phyloP scores from a whole-genome alignment of 169 alveolate genomes.

The Plasmodium berghei region DNA sequence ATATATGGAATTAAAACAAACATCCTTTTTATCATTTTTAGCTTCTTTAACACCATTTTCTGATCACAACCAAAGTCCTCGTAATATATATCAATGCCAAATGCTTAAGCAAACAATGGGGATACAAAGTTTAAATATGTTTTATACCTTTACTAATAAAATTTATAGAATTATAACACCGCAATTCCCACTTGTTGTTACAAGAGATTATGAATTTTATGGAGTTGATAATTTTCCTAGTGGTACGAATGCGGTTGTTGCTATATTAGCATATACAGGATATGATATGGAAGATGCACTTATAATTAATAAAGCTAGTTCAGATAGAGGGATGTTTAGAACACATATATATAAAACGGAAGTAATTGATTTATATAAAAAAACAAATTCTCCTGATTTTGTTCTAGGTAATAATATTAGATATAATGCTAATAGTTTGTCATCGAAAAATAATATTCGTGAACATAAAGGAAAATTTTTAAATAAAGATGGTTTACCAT shows the following conservation, averaged over 20 bases:
- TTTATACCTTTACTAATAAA: constrained; percentile 96
- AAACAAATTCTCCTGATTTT: constrained; percentile 37
- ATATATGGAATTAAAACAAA: constrained; percentile 97
- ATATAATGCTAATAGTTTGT: constrained; percentile 6
- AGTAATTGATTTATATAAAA: constrained; percentile 83
- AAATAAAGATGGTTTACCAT: constrained; percentile 89
- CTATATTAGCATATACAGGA: constrained; percentile 99
- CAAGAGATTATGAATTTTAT: constrained; percentile 93
- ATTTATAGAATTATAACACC: constrained; percentile 94
- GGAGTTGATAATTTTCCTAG: constrained; percentile 97
- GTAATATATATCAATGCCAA: constrained; percentile 98
- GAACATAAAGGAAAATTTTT: constrained; percentile 27
- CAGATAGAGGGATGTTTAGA: constrained; percentile 99
- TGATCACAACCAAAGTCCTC: constrained; percentile 99
- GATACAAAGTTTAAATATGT: constrained; percentile 96
- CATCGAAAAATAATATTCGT: background rate
- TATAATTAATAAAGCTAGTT: constrained; percentile 97
- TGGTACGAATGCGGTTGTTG: constrained; percentile 99
- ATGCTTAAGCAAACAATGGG: constrained; percentile 99
- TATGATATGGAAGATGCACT: constrained; percentile 99
- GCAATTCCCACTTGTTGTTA: constrained; percentile 98
- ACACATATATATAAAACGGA: constrained; percentile 97
- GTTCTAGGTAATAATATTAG: constrained; percentile 72
- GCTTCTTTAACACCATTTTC: constrained; percentile 98
- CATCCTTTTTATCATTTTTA: constrained; percentile 95